Evolutionary conservation across 495 filamentous ascomycete genomes (phyloP).

Genomic region (Aspergillus sclerotioniger): DNA sequence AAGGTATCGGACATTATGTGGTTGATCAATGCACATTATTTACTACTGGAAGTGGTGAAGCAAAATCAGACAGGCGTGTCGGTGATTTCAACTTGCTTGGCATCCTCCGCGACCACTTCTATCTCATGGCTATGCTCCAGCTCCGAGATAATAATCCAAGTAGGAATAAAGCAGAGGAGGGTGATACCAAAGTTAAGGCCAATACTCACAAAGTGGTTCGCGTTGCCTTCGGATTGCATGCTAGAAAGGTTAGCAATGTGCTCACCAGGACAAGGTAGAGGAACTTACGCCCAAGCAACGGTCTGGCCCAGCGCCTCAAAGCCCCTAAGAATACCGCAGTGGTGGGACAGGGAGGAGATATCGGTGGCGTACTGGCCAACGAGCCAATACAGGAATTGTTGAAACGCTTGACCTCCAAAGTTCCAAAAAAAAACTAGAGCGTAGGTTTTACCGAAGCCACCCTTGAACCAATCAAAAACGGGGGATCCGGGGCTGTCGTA

Average conservation of each 20-base stretch:
- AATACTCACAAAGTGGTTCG: slow-evolving; percentile 36
- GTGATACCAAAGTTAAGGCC: slow-evolving; percentile 36
- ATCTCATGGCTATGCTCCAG: slow-evolving; percentile 36
- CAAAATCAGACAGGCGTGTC: no score
- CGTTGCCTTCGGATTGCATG: slow-evolving; percentile 32
- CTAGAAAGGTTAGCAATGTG: slow-evolving; percentile 12
- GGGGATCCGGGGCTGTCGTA: slow-evolving; percentile 19
- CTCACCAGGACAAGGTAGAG: neutral
- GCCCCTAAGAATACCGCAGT: slow-evolving; percentile 33
- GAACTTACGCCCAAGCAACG: slow-evolving; percentile 32
- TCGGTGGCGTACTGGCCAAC: slow-evolving; percentile 35
- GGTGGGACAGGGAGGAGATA: slow-evolving; percentile 32
- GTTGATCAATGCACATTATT: no score
- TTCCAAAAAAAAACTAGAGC: slow-evolving; percentile 35
- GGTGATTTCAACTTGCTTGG: neutral
- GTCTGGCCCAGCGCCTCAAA: slow-evolving; percentile 36
- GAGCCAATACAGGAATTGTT: slow-evolving; percentile 37
- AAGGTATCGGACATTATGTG: no score
- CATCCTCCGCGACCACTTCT: slow-evolving; percentile 21
- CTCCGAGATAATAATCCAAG: slow-evolving; percentile 34
- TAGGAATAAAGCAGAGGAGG: slow-evolving; percentile 29
- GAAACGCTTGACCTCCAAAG: slow-evolving; percentile 33
- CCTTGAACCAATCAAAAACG: slow-evolving; percentile 34
- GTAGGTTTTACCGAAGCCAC: slow-evolving; percentile 32
- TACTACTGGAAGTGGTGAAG: no score